Evolutionary conservation across 176 grass and related monocot species (phyloP).

Genomic region (Phyllostachys edulis): DNA sequence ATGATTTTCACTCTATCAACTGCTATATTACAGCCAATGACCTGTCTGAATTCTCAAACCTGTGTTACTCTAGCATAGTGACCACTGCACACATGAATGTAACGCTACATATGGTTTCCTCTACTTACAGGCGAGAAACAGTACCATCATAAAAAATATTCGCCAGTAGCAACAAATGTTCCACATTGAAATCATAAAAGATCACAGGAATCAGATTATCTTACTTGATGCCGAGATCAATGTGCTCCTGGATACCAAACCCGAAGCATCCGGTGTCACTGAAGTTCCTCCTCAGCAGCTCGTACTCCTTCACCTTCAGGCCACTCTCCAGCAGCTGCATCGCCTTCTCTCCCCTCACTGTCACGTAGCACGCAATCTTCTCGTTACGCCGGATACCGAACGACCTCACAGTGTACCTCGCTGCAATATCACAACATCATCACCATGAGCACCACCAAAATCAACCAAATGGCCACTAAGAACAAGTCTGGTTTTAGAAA

Average conservation of each 20-base stretch:
- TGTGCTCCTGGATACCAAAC: conserved; percentile 89
- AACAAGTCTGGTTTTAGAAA: not conserved
- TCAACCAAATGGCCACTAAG: not conserved
- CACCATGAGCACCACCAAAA: not conserved
- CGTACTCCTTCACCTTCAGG: conserved; percentile 89
- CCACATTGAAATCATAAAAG: not conserved
- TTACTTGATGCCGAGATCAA: conserved; percentile 96
- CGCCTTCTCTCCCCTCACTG: conserved; percentile 75
- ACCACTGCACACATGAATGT: not conserved
- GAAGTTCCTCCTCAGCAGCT: conserved; percentile 88
- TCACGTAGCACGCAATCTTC: conserved; percentile 90
- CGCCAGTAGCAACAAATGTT: not conserved
- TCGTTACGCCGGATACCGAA: conserved; percentile 85
- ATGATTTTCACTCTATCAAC: not conserved
- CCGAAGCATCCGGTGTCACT: conserved; percentile 85
- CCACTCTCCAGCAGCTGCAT: conserved; percentile 95
- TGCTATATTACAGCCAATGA: not conserved
- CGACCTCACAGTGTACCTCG: conserved; percentile 73
- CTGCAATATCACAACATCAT: conserved; percentile 31
- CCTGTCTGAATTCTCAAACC: not conserved
- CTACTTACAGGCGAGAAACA: not conserved
- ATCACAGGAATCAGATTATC: not conserved
- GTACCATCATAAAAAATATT: not conserved
- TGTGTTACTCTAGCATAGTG: not conserved
- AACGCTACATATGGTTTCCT: not conserved